phyloP scores from a whole-genome alignment of 768 basidiomycete genomes.

The Suillus occidentalis region DNA sequence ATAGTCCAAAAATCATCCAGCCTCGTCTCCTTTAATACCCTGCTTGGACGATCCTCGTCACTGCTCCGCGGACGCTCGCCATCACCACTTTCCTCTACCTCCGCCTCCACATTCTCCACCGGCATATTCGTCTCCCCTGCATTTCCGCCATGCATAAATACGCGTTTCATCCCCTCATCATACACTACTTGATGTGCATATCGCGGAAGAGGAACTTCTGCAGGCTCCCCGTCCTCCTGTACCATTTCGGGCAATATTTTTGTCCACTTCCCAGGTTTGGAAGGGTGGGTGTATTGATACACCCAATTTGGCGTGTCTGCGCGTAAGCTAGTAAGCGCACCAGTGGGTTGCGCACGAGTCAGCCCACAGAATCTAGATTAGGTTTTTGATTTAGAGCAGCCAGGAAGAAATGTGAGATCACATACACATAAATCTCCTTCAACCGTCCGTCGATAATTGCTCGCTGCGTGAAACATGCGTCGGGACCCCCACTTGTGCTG shows the following conservation, averaged over 20 bases:
- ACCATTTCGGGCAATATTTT: constrained; percentile 46
- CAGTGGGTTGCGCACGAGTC: constrained; percentile 41
- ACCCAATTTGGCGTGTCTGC: constrained; percentile 63
- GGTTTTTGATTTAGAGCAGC: too few relatives aligned
- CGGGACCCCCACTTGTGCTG: constrained; percentile 60
- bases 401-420: constrained; percentile 8
- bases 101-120: constrained; percentile 25
- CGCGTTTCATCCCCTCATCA: constrained; percentile 51
- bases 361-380: constrained; percentile 60
- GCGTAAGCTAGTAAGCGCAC: constrained; percentile 41
- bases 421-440: constrained; percentile 75
- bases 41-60: constrained; percentile 9
- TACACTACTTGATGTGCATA: constrained; percentile 84
- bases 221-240: constrained; percentile 8
- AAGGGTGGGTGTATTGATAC: constrained; percentile 53
- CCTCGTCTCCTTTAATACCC: constrained; percentile 40
- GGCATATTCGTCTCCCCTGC: constrained; percentile 41
- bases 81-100: constrained; percentile 17
- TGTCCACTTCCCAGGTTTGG: constrained; percentile 64
- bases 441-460: constrained; percentile 64
- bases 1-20: constrained; percentile 82
- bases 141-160: constrained; percentile 80
- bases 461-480: constrained; percentile 72
- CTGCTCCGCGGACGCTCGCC: constrained; percentile 4
- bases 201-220: constrained; percentile 54